These are phyloP conservation scores for Solanum chmielewskii DNA, from an alignment of 257 asterid genomes.

Conservation along the genomic window DNA sequence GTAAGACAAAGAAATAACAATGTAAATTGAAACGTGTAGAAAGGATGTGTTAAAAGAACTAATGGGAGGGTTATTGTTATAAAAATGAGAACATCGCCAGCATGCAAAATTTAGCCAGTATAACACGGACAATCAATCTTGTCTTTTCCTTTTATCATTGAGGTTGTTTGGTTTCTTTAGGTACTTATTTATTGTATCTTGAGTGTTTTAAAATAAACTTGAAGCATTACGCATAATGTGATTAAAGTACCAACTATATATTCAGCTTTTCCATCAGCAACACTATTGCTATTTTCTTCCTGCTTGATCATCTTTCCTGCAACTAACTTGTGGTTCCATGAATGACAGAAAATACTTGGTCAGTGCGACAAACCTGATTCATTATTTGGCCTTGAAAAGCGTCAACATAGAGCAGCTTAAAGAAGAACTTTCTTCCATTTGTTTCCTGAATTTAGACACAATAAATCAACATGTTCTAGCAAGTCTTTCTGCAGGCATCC, in stretches of 20 bases:
- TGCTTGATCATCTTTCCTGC: background rate
- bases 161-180: background rate
- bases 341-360: conserved; percentile 42
- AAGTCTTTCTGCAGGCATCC: conserved; percentile 49
- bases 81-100: background rate
- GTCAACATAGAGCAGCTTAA: conserved; percentile 39
- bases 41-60: background rate
- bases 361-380: conserved; percentile 48
- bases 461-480: conserved; percentile 48
- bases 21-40: background rate
- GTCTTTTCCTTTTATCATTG: background rate
- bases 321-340: background rate
- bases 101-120: background rate
- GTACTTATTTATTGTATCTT: background rate
- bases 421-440: conserved; percentile 46
- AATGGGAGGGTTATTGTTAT: background rate
- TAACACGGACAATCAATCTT: background rate
- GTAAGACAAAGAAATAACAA: background rate
- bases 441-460: conserved; percentile 43
- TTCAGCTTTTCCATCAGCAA: conserved; percentile 1
- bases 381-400: conserved; percentile 51
- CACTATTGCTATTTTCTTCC: background rate
- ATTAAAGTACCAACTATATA: background rate
- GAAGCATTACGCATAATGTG: background rate
- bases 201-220: background rate